A percentile compares a stretch with the other conserved stretches of the same genome.
Conservation (phyloP, 2,329 filamentous ascomycete species). For the Monosporascus sp. region DNA sequence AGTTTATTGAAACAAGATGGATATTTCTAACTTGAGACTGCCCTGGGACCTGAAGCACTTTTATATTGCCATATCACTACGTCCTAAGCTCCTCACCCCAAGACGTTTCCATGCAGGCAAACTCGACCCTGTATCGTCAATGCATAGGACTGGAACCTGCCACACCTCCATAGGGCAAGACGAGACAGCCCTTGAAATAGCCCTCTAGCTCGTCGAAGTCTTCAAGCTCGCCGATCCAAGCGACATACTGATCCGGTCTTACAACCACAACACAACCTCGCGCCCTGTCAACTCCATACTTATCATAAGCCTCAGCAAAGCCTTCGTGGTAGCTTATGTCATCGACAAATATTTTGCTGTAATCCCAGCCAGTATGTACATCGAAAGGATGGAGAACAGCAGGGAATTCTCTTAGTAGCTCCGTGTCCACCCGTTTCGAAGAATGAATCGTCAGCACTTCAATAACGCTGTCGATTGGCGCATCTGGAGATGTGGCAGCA, state of each 20-base stretch:
- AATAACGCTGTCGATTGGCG: conserved; percentile 32
- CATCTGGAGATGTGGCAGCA: conserved; percentile 1
- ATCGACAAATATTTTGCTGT: conserved; percentile 53
- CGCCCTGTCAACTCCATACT: conserved; percentile 52
- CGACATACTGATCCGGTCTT: conserved; percentile 65
- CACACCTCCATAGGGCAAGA: conserved; percentile 8
- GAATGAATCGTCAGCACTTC: conserved; percentile 59
- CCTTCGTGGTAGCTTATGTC: conserved; percentile 51
- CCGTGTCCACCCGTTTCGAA: conserved; percentile 42
- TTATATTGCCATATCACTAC: too few relatives aligned
- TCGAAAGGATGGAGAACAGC: conserved; percentile 43
- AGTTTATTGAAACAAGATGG: too few relatives aligned
- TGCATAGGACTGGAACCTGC: too few relatives aligned
- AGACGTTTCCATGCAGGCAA: too few relatives aligned
- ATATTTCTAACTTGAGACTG: too few relatives aligned
- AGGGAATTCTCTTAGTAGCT: conserved; percentile 46
- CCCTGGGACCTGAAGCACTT: too few relatives aligned
- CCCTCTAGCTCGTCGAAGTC: conserved; percentile 28
- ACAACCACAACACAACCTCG: conserved; percentile 54
- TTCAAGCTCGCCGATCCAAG: conserved; percentile 33
- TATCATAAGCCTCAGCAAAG: conserved; percentile 44
- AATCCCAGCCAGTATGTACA: conserved; percentile 45
- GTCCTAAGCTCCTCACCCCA: too few relatives aligned
- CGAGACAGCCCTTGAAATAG: conserved; percentile 29
- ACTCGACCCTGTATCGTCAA: too few relatives aligned